Conservation (phyloP, 169 alveolate genomes). For the Plasmodium reichenowi region DNA sequence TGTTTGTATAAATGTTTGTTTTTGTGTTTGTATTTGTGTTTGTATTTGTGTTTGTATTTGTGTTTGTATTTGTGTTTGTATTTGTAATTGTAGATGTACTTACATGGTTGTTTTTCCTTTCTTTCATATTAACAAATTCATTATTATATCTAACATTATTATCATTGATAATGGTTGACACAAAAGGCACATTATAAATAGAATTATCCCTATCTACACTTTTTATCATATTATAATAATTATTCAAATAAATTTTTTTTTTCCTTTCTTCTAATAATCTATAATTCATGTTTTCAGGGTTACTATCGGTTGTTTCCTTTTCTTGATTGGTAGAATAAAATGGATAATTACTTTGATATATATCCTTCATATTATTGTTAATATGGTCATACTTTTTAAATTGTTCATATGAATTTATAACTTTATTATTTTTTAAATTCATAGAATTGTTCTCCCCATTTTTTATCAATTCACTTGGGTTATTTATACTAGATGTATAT, state of each 20-base stretch:
- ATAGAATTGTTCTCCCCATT: too few relatives aligned
- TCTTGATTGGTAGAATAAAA: not conserved
- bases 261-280: not conserved
- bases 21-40: too few relatives aligned
- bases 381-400: not conserved
- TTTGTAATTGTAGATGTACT: too few relatives aligned
- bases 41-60: too few relatives aligned
- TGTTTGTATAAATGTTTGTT: too few relatives aligned
- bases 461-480: too few relatives aligned
- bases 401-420: too few relatives aligned
- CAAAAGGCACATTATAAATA: not conserved
- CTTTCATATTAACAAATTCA: not conserved
- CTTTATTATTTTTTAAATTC: too few relatives aligned
- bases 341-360: not conserved
- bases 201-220: not conserved
- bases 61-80: too few relatives aligned
- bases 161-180: not conserved
- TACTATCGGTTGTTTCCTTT: not conserved
- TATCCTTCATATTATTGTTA: not conserved
- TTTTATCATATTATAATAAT: not conserved
- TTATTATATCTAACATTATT: not conserved
- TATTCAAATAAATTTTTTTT: not conserved
- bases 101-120: not conserved
- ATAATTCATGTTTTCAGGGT: not conserved
- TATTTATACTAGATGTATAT: too few relatives aligned